Base-by-base conservation (phyloP, 768 basidiomycete species). In the Lactarius deliciosus region DNA sequence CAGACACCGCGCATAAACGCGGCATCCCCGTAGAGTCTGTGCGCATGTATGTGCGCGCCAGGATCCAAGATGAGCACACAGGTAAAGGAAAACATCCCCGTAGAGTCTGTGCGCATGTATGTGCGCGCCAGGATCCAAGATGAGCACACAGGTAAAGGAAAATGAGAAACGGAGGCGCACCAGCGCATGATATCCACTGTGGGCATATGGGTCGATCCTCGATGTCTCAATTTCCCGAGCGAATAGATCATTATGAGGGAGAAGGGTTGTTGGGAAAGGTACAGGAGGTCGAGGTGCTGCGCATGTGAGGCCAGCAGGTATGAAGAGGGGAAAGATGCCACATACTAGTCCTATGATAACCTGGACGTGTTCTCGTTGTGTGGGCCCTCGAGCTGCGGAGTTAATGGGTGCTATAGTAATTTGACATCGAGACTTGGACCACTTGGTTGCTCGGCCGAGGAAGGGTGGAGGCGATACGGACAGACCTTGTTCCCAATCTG, bases 331-430 rank as follows among this genome's bases (percentile, higher is more conserved):
- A n/a, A 41, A 18, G 30, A 74, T 79, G 45, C 71, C 91, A 95
- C 81, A 89, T 85, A 60, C 90, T 83, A 75, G 94, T 94, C 0
- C 93, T 83, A 69, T 94, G 88, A 72, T 95, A 95, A 74, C 96
- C 92, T 95, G 60, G 98, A 79, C 2, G 98, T 92, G 72, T 95
- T 98, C 78, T 99, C 96, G 43, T 98, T 93, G n/a, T n/a, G n/a
- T n/a, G n/a, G n/a, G n/a, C n/a, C n/a, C n/a, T n/a, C n/a, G 62
- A 98, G 79, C 77, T 99, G 88, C 65, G 97, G 81, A 73, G 96
- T 92, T 20, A 53, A 47, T 9, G n/a, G n/a, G n/a, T n/a, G n/a
- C n/a, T n/a, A n/a, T n/a, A 20, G 20, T 47, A 6, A n/a, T n/a
- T 47, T 47, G 45, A 47, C 45, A 9, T 22, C 10, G 45, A 47